A percentile compares a stretch with the other conserved stretches of the same genome.
Evolutionary conservation across 306 rosid genomes (phyloP).

Genomic region (Castanopsis chinensis): DNA sequence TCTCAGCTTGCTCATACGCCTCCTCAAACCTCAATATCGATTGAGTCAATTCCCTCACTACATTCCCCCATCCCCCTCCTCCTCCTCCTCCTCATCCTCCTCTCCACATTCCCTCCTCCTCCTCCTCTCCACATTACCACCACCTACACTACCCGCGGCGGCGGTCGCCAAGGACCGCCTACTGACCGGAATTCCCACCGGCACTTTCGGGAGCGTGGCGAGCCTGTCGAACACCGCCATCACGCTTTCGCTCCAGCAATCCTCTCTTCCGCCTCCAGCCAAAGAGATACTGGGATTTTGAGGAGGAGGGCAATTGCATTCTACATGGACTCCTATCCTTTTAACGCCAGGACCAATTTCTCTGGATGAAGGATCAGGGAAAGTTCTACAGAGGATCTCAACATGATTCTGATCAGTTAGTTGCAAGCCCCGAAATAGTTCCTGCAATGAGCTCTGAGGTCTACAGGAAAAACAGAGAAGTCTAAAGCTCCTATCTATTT

Average conservation of each 20-base stretch:
- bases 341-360: no score
- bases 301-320: no score
- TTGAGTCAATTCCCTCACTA: slow-evolving; percentile 73
- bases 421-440: no score
- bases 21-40: slow-evolving; percentile 90
- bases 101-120: slow-evolving; percentile 23
- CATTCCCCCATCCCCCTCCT: slow-evolving; percentile 57
- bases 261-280: no score
- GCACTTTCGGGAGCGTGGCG: slow-evolving; percentile 39
- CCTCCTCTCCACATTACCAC: neutral
- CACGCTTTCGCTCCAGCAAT: no score
- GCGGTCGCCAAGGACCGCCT: slow-evolving; percentile 25
- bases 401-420: no score
- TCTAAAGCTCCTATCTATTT: rapidly evolving
- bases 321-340: no score
- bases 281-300: no score
- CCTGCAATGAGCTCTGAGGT: no score
- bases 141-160: neutral
- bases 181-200: slow-evolving; percentile 71
- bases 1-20: slow-evolving; percentile 91
- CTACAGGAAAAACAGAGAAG: rapidly evolving
- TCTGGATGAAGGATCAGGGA: no score
- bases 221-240: no score
- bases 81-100: slow-evolving; percentile 29
- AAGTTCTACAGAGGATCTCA: no score